These are phyloP conservation scores for Vaucheria bursata DNA, from an alignment of 352 stramenopile species.

Conservation along the genomic window DNA sequence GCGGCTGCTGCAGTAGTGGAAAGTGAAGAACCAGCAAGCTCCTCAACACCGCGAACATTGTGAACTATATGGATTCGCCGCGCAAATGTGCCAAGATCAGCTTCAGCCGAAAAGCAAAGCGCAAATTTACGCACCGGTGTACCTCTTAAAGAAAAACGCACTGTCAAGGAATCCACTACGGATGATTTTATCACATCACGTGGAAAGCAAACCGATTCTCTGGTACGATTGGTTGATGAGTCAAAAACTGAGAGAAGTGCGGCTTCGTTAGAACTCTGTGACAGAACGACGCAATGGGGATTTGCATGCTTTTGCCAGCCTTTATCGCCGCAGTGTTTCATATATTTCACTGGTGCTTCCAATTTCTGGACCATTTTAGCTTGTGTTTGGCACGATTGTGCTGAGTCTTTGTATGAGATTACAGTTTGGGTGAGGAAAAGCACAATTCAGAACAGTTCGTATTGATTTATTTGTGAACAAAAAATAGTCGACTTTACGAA, in stretches of 20 bases:
- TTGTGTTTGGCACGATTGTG: too few relatives aligned
- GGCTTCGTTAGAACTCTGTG: background rate
- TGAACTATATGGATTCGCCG: background rate
- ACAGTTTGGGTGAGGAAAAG: too few relatives aligned
- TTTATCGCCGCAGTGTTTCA: background rate
- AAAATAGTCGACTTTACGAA: too few relatives aligned
- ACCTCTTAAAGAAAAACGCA: background rate
- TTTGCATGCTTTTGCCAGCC: background rate
- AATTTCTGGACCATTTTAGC: background rate
- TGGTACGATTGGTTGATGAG: background rate
- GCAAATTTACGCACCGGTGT: background rate
- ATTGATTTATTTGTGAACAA: too few relatives aligned
- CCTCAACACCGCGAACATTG: background rate
- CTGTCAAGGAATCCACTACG: background rate
- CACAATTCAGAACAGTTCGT: too few relatives aligned
- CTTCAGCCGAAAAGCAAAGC: background rate
- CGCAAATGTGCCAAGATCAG: background rate
- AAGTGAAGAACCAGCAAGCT: background rate
- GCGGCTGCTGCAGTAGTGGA: background rate
- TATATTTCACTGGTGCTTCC: background rate
- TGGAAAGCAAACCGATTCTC: background rate
- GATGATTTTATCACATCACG: background rate
- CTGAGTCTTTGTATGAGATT: too few relatives aligned
- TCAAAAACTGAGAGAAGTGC: background rate
- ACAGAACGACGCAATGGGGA: background rate